Evolutionary conservation across 148 eudicot genomes (phyloP), one percentile per base, ranked within the genome.

Genomic region (Chenopodium formosanum): DNA sequence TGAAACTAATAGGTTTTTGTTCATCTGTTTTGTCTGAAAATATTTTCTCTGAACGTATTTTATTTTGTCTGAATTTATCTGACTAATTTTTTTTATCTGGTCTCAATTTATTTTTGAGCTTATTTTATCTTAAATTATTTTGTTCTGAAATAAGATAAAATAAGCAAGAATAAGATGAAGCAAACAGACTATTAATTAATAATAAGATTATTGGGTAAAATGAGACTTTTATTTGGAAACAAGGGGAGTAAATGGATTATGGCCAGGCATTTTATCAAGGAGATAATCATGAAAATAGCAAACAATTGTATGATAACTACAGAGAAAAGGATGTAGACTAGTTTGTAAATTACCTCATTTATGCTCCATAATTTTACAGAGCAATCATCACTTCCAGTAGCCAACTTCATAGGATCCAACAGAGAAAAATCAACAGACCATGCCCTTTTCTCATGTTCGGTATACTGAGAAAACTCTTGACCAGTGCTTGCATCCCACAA

Each of bases 361-460:
- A 92, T 90, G 86, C 83, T 94, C 99, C 99, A 97, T 16, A 97
- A 80, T 79, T 89, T 92, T 64, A 94, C 93, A 77, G 90, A 82
- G 70, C 93, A 86, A 81, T 97, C 99, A 81, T 97, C 99, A 83
- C 99, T 86, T 77, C 95, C 99, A 84, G 95, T 97, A 79, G 91
- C 98, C 25, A 97, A 82, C 73, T 86, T 94, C 52, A 88, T 91
- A 47, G 99, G 98, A 84, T 92, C 95, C 70, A 90, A 88, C 63
- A 31, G 88, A 76, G 98, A 97, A 62, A 94, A 94, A 75, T 97
- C 98, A 82, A 97, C 95, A 73, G 98, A 94, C 99, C 99, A 97
- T 64, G 97, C 97, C 86, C 99, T 88, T 78, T 87, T 87, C 34
- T 71, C 78, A 82, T 97, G 99, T 81, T 94, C 98, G 34, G 50